Conservation (phyloP, 208 protist genomes). For the Endotrypanum monterogeii region DNA sequence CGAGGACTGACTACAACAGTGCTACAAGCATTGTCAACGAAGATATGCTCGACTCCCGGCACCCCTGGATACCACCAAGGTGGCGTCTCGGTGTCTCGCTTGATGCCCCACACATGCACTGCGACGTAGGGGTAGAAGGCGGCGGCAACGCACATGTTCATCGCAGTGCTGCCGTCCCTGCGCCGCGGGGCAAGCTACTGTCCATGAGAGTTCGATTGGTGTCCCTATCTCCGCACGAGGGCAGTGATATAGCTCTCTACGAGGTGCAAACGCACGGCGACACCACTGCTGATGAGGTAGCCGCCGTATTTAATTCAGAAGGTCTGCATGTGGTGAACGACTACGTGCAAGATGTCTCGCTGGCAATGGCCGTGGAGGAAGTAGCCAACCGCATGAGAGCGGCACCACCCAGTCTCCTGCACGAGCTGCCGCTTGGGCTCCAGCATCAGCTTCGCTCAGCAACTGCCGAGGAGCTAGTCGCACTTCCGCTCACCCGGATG, state of each 20-base stretch:
- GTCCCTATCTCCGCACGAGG: slow-evolving; percentile 29
- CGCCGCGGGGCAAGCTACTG: slow-evolving; percentile 17
- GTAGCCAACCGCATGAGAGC: slow-evolving; percentile 26
- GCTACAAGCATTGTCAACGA: not conserved
- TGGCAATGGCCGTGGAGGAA: slow-evolving; percentile 43
- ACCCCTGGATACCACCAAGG: slow-evolving; percentile 37
- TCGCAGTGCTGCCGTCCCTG: not conserved
- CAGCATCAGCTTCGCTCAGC: slow-evolving; percentile 51
- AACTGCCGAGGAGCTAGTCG: slow-evolving; percentile 60
- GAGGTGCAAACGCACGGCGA: slow-evolving; percentile 52
- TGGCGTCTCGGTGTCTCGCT: slow-evolving; percentile 32
- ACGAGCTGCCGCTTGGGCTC: slow-evolving; percentile 42
- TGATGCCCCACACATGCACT: slow-evolving; percentile 28
- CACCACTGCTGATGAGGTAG: slow-evolving; percentile 66
- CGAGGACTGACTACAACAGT: not conserved
- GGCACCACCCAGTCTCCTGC: slow-evolving; percentile 19
- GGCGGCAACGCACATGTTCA: not conserved
- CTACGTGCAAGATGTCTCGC: slow-evolving; percentile 52
- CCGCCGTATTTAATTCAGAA: slow-evolving; percentile 56
- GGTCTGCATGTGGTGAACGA: slow-evolving; percentile 73
- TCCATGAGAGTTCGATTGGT: slow-evolving; percentile 45
- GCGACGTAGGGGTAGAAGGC: not conserved
- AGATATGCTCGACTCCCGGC: not conserved
- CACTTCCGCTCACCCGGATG: slow-evolving; percentile 40
- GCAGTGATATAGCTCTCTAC: slow-evolving; percentile 61